Evolutionary conservation across 2,329 filamentous ascomycete species (phyloP).

Genomic region (Aspergillus luchuensis): DNA sequence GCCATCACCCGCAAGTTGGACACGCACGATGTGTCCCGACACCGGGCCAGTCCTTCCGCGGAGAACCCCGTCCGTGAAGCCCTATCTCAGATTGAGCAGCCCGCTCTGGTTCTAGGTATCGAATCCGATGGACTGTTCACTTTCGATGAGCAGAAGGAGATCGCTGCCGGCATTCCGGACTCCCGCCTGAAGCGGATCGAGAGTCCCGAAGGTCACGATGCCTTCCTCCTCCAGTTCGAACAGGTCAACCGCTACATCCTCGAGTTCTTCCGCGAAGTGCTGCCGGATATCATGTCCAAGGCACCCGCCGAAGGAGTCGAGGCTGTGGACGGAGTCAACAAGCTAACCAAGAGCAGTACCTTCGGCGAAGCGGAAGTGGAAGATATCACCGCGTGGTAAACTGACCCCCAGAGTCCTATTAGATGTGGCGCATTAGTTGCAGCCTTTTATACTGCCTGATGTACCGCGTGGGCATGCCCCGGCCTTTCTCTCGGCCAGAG

Average conservation of each 20-base stretch:
- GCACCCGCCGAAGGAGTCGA: constrained; percentile 51
- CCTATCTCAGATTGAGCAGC: constrained; percentile 80
- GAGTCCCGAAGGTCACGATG: constrained; percentile 92
- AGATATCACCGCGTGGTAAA: constrained; percentile 91
- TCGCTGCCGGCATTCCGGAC: constrained; percentile 78
- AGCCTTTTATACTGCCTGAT: constrained; percentile 23
- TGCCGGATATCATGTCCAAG: constrained; percentile 84
- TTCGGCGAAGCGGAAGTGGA: constrained; percentile 96
- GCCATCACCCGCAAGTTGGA: constrained; percentile 97
- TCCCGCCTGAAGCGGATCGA: constrained; percentile 83
- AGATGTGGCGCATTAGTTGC: constrained; percentile 34
- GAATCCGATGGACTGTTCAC: constrained; percentile 96
- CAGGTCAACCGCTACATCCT: constrained; percentile 90
- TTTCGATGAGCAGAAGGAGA: constrained; percentile 91
- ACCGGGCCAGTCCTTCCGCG: constrained; percentile 55
- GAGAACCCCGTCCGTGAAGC: constrained; percentile 66
- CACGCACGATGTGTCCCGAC: constrained; percentile 89
- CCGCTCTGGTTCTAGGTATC: constrained; percentile 87
- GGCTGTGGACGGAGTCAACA: constrained; percentile 58
- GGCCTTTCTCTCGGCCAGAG: constrained; percentile 22
- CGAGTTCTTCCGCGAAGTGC: constrained; percentile 75
- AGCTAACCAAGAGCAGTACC: constrained; percentile 80
- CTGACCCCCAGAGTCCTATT: constrained; percentile 3
- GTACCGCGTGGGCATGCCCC: constrained; percentile 10
- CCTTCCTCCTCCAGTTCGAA: constrained; percentile 94